Conservation (phyloP, 2,329 filamentous ascomycete genomes). For the Ophiostoma australiae region DNA sequence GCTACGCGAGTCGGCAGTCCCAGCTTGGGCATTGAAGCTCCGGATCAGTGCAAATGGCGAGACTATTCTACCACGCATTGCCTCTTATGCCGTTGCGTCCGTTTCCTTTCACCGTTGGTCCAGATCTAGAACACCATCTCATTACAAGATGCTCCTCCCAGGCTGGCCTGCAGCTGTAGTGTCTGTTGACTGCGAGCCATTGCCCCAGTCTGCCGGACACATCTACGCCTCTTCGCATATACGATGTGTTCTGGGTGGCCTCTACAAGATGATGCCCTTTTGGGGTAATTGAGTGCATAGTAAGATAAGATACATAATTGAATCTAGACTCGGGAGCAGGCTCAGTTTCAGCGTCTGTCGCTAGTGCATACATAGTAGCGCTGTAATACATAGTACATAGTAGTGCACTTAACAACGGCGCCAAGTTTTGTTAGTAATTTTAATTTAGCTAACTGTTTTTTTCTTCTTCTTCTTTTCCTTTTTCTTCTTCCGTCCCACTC, state of each 20-base stretch:
- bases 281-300: not conserved
- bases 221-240: not conserved
- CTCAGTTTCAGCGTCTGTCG: not conserved
- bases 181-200: not conserved
- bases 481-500: not conserved
- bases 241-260: not conserved
- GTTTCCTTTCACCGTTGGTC: not conserved
- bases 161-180: not conserved
- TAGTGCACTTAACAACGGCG: not conserved
- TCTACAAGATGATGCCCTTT: not conserved
- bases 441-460: too few relatives aligned
- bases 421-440: not conserved
- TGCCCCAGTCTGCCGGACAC: not conserved
- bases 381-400: too few relatives aligned
- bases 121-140: too few relatives aligned
- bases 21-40: not conserved
- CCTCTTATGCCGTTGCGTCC: not conserved
- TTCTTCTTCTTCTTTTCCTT: conserved; percentile 2
- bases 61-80: too few relatives aligned
- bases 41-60: not conserved
- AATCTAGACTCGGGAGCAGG: too few relatives aligned
- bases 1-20: not conserved
- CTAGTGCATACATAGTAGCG: not conserved
- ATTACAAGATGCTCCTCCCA: not conserved
- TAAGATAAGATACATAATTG: not conserved